A percentile compares a stretch with the other conserved stretches of the same genome.
Conservation (phyloP, 139 green algal species). For the Chlorella sp. region DNA sequence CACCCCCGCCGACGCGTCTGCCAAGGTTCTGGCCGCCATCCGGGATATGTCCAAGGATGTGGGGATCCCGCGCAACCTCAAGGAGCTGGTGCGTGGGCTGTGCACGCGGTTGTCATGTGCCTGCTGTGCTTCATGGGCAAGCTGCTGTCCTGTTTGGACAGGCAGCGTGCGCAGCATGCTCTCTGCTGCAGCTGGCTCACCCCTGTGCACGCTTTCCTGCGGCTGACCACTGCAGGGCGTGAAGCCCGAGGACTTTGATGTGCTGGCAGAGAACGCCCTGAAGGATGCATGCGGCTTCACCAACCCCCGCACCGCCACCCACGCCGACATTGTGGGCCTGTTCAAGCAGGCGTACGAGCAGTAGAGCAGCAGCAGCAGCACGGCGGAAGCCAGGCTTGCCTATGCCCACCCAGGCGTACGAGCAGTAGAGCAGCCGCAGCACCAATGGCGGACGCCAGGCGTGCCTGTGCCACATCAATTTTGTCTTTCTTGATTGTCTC, state of each 20-base stretch:
- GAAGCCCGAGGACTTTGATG: conserved; percentile 40
- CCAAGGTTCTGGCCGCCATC: conserved; percentile 17
- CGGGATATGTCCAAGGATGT: conserved; percentile 21
- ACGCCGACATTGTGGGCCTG: conserved; percentile 32
- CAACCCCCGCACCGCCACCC: conserved; percentile 27
- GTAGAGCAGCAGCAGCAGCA: too few relatives aligned
- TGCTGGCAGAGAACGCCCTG: conserved; percentile 39
- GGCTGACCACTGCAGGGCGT: conserved; percentile 19
- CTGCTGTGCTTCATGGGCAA: too few relatives aligned
- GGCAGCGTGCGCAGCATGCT: not conserved
- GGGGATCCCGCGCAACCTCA: conserved; percentile 40
- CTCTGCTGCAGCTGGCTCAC: too few relatives aligned
- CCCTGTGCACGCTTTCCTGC: not conserved
- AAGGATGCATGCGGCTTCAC: conserved; percentile 44
- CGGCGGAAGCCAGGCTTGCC: too few relatives aligned
- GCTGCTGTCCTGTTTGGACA: too few relatives aligned
- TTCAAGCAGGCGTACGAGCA: conserved; percentile 33
- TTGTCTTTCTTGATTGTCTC: too few relatives aligned
- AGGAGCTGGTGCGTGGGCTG: conserved; percentile 34
- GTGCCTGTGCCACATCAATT: too few relatives aligned
- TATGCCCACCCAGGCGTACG: too few relatives aligned
- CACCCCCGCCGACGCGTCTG: not conserved
- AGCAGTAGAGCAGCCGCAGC: too few relatives aligned
- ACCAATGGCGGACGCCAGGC: too few relatives aligned
- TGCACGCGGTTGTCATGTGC: too few relatives aligned